phyloP scores from a whole-genome alignment of 2,329 filamentous ascomycete genomes.

The Ceratocystiopsis sp. region DNA sequence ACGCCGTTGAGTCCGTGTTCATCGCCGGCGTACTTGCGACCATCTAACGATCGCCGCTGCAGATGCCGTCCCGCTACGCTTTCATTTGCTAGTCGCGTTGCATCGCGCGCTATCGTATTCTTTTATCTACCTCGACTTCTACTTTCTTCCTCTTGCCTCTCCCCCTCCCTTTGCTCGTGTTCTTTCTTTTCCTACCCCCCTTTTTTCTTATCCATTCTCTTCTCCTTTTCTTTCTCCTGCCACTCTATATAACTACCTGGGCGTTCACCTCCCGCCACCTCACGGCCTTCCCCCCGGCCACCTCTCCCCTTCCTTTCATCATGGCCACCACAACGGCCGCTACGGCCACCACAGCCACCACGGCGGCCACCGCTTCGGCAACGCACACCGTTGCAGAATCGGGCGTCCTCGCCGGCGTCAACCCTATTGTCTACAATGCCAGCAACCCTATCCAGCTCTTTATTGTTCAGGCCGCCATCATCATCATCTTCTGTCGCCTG shows the following conservation, averaged over 20 bases:
- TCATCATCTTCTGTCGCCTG: conserved; percentile 57
- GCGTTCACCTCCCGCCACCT: too few relatives aligned
- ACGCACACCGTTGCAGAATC: too few relatives aligned
- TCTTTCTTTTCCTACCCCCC: background rate
- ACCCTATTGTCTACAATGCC: conserved; percentile 43
- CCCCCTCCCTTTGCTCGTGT: background rate
- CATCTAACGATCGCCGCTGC: too few relatives aligned
- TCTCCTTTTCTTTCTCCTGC: background rate
- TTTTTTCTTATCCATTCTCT: background rate
- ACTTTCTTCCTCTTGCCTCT: background rate
- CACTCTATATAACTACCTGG: too few relatives aligned
- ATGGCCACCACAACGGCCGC: conserved; percentile 12
- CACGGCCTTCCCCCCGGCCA: too few relatives aligned
- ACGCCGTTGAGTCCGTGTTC: too few relatives aligned
- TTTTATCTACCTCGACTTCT: background rate
- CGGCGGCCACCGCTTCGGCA: too few relatives aligned
- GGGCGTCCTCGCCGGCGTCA: conserved; percentile 47
- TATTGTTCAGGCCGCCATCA: conserved; percentile 48
- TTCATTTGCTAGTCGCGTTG: too few relatives aligned
- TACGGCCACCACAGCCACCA: conserved; percentile 5
- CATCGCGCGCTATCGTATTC: too few relatives aligned
- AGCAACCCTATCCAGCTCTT: conserved; percentile 52
- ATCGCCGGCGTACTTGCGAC: too few relatives aligned
- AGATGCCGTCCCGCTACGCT: too few relatives aligned
- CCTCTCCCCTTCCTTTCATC: background rate